Percentiles rank a stretch among this genome's conserved stretches.
phyloP scores from a whole-genome alignment of 1,284 basidiomycete species.

The Apiotrichum mycotoxinovorans region DNA sequence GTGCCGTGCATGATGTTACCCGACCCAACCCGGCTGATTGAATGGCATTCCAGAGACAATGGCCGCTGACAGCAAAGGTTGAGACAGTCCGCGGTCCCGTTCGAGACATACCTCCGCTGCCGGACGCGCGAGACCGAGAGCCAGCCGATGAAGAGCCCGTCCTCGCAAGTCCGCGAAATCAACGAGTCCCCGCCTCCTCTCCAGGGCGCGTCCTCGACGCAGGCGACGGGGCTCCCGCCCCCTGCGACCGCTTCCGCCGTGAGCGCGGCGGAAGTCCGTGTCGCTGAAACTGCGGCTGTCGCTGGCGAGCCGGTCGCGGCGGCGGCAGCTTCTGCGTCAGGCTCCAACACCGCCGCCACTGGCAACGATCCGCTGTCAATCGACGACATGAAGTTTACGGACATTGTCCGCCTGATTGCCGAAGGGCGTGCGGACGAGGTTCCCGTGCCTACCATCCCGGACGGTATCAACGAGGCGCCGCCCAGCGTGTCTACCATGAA shows the following conservation, averaged over 20 bases:
- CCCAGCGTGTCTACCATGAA: slow-evolving; percentile 11
- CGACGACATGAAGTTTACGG: slow-evolving; percentile 11
- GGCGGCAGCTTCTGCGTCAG: not conserved
- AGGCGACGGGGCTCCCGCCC: not conserved
- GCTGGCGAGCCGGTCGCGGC: slow-evolving; percentile 6
- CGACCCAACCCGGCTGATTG: too few relatives aligned
- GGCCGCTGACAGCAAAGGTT: slow-evolving; percentile 6
- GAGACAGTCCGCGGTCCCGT: slow-evolving; percentile 6
- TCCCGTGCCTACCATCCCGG: slow-evolving; percentile 26
- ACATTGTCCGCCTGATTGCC: slow-evolving; percentile 28
- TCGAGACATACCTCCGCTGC: slow-evolving; percentile 15
- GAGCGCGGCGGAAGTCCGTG: not conserved
- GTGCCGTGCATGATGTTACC: too few relatives aligned
- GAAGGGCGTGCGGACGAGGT: slow-evolving; percentile 37
- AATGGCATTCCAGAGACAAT: too few relatives aligned
- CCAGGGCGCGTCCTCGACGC: not conserved
- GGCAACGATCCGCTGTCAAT: not conserved
- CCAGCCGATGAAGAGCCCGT: slow-evolving; percentile 12
- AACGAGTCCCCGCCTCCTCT: too few relatives aligned
- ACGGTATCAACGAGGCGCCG: slow-evolving; percentile 31
- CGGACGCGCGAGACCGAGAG: slow-evolving; percentile 16
- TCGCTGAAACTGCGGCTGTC: slow-evolving; percentile 8
- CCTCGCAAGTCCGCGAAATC: not conserved
- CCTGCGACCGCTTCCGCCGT: not conserved
- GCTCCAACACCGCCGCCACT: not conserved